Evolutionary conservation across 306 rosid genomes (phyloP), one percentile per base, ranked within the genome.

Genomic region (Senna siamea): DNA sequence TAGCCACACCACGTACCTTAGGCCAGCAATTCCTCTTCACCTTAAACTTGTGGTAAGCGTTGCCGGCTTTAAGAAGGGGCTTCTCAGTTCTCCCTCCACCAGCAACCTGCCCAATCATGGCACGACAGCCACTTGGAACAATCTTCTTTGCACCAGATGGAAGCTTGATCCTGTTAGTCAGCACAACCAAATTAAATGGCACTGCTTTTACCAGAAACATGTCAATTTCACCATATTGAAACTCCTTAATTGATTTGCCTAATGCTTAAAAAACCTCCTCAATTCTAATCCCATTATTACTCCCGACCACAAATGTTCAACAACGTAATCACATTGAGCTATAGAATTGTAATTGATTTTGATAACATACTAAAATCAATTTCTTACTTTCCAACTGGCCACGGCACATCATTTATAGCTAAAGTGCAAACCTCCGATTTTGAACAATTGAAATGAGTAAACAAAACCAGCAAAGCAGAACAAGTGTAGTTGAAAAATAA

Each of bases 1-100:
- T 91, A n/a, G 93, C 93, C 71, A 91, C 97, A 86, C 97, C 97
- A 74, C 97, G 93, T 0, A 91, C 97, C 92, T 88, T 88, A 50
- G 97, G 97, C 97, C 97, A 91, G 82, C 89, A 86, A 69, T 88
- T 91, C 26, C 97, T 91, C 93, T 91, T 91, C 41, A 88, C 92
- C 55, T 85, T 88, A 40, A 87, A 91, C 59, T 91, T 91, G 81
- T 91, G 92, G 75, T 91, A 91, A 9, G 97, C 97, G 70, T 88
- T 91, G 58, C 97, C 93, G 8, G 93, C 97, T 77, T 91, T 91
- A 10, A 88, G 80, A 37, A 88, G 80, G 9, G 97, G 97, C 76
- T 91, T 88, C 80, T 91, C 93, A 5, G 93, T 91, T 70, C 97
- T 88, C 9, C 97, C 93, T 30, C 93, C 93, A n/a, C 93, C 97